Evolutionary conservation across 106 monocot species (phyloP), one percentile per base, ranked within the genome.

Genomic region (Cymbidium sinense): DNA sequence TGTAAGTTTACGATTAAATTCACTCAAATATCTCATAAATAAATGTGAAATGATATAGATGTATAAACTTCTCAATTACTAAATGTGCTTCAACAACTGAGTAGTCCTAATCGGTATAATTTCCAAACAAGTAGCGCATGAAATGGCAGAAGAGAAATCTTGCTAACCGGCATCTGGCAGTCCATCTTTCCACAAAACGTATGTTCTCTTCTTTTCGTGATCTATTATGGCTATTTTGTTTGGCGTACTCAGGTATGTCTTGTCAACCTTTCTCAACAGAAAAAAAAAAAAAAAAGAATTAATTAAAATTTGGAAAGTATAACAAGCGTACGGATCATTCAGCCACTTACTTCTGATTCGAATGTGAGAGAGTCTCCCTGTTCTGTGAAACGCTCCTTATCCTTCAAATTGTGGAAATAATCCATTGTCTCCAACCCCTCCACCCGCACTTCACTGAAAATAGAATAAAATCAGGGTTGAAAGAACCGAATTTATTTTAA

Each of bases 371-470:
- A 88, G 73, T 93, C 90, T 75, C 90, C 93, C 81, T 95, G 95
- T 67, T 95, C 95, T 43, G 95, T 95, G 76, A 84, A 88, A 23
- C 88, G 90, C 12, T 91, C 82, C 54, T 61, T 84, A 39, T 70
- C 81, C 71, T 86, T 80, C 29, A 90, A 79, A 85, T 88, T 93
- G 79, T 95, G 90, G 55, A 95, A 73, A 76, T 91, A 95, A 83
- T 95, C 93, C 34, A 91, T 50, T 11, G 95, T 95, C 87, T 95
- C 95, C 84, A 95, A 79, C 62, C 95, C 95, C 80, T 95, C 95
- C 21, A 95, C 84, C 17, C 93, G 86, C 35, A 95, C 93, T 82
- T 95, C 95, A 83, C 92, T 95, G 82, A 50, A 70, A 82, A 81
- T 29, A 67, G 31, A 33, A 67, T 67, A 28, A 67, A 23, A 62